phyloP scores from a whole-genome alignment of 2,329 filamentous ascomycete species.

The Fusarium duplospermum region DNA sequence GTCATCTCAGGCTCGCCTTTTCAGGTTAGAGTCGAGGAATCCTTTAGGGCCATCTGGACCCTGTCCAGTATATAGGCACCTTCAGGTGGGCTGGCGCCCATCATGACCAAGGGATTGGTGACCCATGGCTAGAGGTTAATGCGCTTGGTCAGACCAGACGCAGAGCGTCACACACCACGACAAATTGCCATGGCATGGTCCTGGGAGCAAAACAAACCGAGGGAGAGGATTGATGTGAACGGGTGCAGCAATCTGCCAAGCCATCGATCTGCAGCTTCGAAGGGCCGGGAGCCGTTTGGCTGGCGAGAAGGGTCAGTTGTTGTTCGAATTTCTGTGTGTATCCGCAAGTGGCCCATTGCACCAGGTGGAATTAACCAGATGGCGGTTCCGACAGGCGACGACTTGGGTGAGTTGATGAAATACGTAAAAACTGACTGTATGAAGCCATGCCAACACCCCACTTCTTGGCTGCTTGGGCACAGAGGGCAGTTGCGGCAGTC shows the following conservation, averaged over 20 bases:
- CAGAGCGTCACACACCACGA: constrained; percentile 57
- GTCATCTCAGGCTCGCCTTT: constrained; percentile 63
- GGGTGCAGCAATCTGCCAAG: constrained; percentile 24
- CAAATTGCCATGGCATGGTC: constrained; percentile 56
- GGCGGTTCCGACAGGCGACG: constrained; percentile 58
- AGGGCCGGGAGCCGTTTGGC: constrained; percentile 58
- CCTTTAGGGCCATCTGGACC: constrained; percentile 42
- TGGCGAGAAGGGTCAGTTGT: constrained; percentile 52
- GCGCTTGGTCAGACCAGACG: constrained; percentile 67
- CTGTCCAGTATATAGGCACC: constrained; percentile 39
- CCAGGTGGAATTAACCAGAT: constrained; percentile 42
- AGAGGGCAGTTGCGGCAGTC: constrained; percentile 35
- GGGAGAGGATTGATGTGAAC: constrained; percentile 40
- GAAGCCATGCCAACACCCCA: constrained; percentile 61
- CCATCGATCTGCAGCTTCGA: constrained; percentile 43
- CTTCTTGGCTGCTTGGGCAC: constrained; percentile 43
- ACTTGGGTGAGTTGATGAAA: constrained; percentile 50
- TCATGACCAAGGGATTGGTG: constrained; percentile 52
- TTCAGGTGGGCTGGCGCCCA: constrained; percentile 62
- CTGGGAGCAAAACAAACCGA: constrained; percentile 50
- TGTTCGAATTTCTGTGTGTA: constrained; percentile 59
- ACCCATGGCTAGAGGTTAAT: constrained; percentile 64
- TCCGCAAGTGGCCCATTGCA: constrained; percentile 54
- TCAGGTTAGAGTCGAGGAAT: constrained; percentile 59
- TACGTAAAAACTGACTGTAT: constrained; percentile 59